A percentile compares a stretch with the other conserved stretches of the same genome.
Conservation (phyloP, 192 early-diverging fungal species). For the Cetraspora pellucida region DNA sequence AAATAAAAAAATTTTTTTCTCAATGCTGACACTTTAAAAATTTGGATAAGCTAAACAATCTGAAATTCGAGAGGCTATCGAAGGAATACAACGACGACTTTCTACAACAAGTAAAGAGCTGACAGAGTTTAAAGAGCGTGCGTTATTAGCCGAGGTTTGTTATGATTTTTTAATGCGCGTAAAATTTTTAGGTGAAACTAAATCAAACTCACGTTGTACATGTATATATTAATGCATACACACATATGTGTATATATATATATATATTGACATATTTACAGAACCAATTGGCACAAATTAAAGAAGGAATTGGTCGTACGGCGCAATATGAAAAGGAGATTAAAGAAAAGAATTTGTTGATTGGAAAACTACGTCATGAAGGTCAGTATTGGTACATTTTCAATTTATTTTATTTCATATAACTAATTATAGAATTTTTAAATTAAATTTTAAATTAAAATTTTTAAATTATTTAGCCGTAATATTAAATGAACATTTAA, state of each 20-base stretch:
- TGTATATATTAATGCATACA: too few relatives aligned
- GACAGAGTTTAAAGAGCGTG: constrained; percentile 60
- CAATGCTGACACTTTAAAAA: constrained; percentile 6
- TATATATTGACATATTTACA: constrained; percentile 32
- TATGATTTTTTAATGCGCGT: neutral
- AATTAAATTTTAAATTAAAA: neutral
- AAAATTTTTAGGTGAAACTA: neutral
- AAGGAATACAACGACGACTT: constrained; percentile 58
- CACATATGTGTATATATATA: too few relatives aligned
- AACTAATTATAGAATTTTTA: neutral
- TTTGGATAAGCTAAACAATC: constrained; percentile 50
- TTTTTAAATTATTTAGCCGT: constrained; percentile 53
- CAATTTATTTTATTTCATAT: neutral
- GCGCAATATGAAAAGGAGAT: constrained; percentile 65
- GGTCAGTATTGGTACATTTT: constrained; percentile 41
- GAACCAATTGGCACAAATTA: constrained; percentile 59
- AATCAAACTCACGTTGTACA: too few relatives aligned
- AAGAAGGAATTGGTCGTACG: constrained; percentile 51
- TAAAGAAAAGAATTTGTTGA: constrained; percentile 68
- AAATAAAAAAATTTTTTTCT: neutral
- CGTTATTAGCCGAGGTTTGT: constrained; percentile 59
- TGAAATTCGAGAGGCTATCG: constrained; percentile 58
- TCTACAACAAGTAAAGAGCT: constrained; percentile 45
- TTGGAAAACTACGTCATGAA: constrained; percentile 79
- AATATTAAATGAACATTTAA: constrained; percentile 86